Percentiles rank a stretch among this genome's conserved stretches.
phyloP scores from a whole-genome alignment of 2,329 filamentous ascomycete species.

The Penicillium rolfsii region DNA sequence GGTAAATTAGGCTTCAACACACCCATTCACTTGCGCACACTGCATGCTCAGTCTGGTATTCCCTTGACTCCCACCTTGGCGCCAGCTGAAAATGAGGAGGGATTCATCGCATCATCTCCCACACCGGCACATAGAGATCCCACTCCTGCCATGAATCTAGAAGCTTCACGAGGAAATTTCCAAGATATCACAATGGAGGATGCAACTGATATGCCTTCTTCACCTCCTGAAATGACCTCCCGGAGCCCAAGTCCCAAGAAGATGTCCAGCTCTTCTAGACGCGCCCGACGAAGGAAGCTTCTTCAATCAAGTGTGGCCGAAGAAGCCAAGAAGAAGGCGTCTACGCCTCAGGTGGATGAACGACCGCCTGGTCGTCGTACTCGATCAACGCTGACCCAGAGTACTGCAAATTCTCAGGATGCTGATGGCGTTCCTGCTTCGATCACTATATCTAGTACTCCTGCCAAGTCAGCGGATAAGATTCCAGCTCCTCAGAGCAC shows the following conservation, averaged over 20 bases:
- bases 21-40: slow-evolving; percentile 33
- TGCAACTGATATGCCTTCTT: slow-evolving; percentile 39
- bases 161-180: slow-evolving; percentile 38
- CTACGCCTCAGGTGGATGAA: slow-evolving; percentile 14
- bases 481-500: slow-evolving; percentile 9
- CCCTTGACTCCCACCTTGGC: slow-evolving; percentile 51
- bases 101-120: slow-evolving; percentile 56
- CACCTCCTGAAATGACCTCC: slow-evolving; percentile 38
- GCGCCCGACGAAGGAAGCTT: slow-evolving; percentile 17
- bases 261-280: slow-evolving; percentile 6
- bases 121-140: slow-evolving; percentile 50
- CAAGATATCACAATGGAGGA: slow-evolving; percentile 24
- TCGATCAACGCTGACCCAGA: slow-evolving; percentile 32
- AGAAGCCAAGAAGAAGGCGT: slow-evolving; percentile 16
- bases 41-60: slow-evolving; percentile 35
- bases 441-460: not conserved
- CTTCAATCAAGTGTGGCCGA: slow-evolving; percentile 11
- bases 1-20: slow-evolving; percentile 34
- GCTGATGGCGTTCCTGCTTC: not conserved
- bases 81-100: slow-evolving; percentile 46
- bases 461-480: slow-evolving; percentile 10
- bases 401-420: slow-evolving; percentile 11
- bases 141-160: slow-evolving; percentile 31
- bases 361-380: slow-evolving; percentile 26
- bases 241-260: slow-evolving; percentile 29